Percentiles rank a stretch among this genome's conserved stretches.
These are phyloP conservation scores for Tuber umbilicatum DNA, from an alignment of 495 filamentous ascomycete genomes.

Conservation along the genomic window DNA sequence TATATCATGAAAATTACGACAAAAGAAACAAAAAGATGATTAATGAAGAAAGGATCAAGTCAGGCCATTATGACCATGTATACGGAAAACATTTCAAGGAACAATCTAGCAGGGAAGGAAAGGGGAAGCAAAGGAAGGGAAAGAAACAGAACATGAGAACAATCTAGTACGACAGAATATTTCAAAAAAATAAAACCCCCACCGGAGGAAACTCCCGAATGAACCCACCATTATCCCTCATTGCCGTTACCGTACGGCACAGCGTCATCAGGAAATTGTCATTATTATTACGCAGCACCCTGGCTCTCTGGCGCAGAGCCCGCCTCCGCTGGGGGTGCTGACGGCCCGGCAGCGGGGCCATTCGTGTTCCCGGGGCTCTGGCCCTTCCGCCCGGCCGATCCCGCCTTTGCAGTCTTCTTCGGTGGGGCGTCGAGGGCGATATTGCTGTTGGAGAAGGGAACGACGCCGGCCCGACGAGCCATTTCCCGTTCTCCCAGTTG, in stretches of 20 bases:
- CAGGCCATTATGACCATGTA: slow-evolving; percentile 12
- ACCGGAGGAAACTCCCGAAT: slow-evolving; percentile 29
- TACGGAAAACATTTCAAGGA: slow-evolving; percentile 10
- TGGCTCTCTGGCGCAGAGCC: slow-evolving; percentile 14
- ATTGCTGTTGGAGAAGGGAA: slow-evolving; percentile 66
- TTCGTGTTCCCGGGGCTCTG: slow-evolving; percentile 21
- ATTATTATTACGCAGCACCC: slow-evolving; percentile 9
- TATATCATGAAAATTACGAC: slow-evolving; percentile 41
- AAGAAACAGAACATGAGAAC: slow-evolving; percentile 14
- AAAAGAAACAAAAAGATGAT: slow-evolving; percentile 41
- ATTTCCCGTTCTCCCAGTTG: slow-evolving; percentile 88
- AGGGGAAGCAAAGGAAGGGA: neutral
- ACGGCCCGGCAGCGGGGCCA: slow-evolving; percentile 10
- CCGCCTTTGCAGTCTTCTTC: slow-evolving; percentile 12
- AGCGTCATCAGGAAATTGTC: neutral
- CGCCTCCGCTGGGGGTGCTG: slow-evolving; percentile 15
- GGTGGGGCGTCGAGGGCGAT: slow-evolving; percentile 53
- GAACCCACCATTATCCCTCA: neutral
- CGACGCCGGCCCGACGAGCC: slow-evolving; percentile 77
- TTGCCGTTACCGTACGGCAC: neutral
- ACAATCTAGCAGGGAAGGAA: neutral
- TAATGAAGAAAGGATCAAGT: slow-evolving; percentile 9
- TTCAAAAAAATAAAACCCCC: slow-evolving; percentile 17
- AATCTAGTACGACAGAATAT: slow-evolving; percentile 21
- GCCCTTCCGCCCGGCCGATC: slow-evolving; percentile 21